phyloP scores from a whole-genome alignment of 1,284 basidiomycete species.

The Pseudozyma sp. region DNA sequence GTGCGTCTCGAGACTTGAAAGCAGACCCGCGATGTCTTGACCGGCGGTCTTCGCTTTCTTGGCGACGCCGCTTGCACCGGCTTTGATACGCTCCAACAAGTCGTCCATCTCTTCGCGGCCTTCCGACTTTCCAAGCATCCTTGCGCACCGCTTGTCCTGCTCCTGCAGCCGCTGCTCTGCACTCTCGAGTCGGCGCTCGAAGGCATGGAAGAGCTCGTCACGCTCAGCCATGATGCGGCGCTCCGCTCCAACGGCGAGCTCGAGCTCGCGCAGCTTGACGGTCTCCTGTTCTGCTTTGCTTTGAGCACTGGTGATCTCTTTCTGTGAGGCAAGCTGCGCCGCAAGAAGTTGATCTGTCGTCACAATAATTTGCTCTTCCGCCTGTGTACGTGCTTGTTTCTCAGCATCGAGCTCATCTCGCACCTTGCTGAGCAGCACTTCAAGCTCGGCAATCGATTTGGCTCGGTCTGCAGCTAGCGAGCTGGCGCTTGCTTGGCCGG shows the following conservation, averaged over 20 bases:
- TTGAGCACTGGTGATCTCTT: constrained; percentile 6
- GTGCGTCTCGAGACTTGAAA: constrained; percentile 59
- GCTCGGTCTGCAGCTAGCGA: constrained; percentile 17
- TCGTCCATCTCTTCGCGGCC: constrained; percentile 69
- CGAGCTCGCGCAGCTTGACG: constrained; percentile 46
- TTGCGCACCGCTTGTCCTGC: constrained; percentile 63
- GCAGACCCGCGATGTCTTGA: constrained; percentile 58
- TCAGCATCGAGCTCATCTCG: constrained; percentile 12
- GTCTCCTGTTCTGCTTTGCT: constrained; percentile 19
- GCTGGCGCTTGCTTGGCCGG: constrained; percentile 1
- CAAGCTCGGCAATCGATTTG: constrained; percentile 19
- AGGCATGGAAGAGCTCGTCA: constrained; percentile 57
- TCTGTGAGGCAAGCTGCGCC: constrained; percentile 1
- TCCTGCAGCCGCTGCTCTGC: constrained; percentile 62
- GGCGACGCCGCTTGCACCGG: constrained; percentile 32
- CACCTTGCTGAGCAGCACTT: constrained; percentile 17
- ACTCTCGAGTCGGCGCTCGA: constrained; percentile 55
- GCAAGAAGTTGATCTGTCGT: constrained; percentile 6
- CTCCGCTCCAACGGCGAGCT: constrained; percentile 53
- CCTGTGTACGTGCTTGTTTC: constrained; percentile 1
- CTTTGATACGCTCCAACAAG: constrained; percentile 66
- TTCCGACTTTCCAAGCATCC: constrained; percentile 65
- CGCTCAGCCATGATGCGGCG: constrained; percentile 57
- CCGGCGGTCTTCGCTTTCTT: constrained; percentile 57
- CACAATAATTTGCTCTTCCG: constrained; percentile 3